Evolutionary conservation across 2,329 filamentous ascomycete genomes (phyloP), one percentile per base, ranked within the genome.

Genomic region (Ophiostoma sp.): DNA sequence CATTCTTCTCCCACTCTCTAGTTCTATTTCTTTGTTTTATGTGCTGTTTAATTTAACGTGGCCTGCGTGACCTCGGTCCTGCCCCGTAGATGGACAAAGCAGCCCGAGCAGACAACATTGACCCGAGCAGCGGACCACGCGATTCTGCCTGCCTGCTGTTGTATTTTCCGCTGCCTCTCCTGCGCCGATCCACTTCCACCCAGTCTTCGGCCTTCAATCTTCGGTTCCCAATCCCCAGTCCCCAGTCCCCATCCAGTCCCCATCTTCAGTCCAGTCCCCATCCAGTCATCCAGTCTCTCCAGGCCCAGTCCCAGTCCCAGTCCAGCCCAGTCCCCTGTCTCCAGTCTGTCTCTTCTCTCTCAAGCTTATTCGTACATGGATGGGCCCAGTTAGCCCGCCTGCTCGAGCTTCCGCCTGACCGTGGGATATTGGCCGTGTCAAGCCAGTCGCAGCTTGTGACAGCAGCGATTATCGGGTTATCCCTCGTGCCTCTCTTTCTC

Each of bases 81-180:
- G 65, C 55, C 60, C n/a, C 63, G 52, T 36, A 47, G 52, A 55
- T 38, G 41, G 55, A 63, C 42, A 49, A 45, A 58, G 62, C 64
- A 42, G 65, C 47, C 68, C 65, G 68, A 69, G 60, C 58, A 45
- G 58, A 63, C 58, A 69, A 64, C 60, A 69, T 69, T 69, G 65
- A 41, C 68, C 67, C 68, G 68, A 69, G 38, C 44, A 64, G 58
- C 63, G 60, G 60, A 44, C 42, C 12, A 27, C 18, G n/a, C 45
- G 40, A 9, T 62, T 38, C 36, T 62, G 14, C 16, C 36, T 41
- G 38, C 16, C n/a, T 41, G 58, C 14, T 3, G 6, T 38, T 42
- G 60, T 27, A 55, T 27, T 55, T 55, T 55, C 27, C 18, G 49
- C 49, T 42, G 11, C 42, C 47, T 55, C 41, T n/a, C 40, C 9